Conservation (phyloP, 2,329 filamentous ascomycete species). For the Nigrograna mackinnonii region DNA sequence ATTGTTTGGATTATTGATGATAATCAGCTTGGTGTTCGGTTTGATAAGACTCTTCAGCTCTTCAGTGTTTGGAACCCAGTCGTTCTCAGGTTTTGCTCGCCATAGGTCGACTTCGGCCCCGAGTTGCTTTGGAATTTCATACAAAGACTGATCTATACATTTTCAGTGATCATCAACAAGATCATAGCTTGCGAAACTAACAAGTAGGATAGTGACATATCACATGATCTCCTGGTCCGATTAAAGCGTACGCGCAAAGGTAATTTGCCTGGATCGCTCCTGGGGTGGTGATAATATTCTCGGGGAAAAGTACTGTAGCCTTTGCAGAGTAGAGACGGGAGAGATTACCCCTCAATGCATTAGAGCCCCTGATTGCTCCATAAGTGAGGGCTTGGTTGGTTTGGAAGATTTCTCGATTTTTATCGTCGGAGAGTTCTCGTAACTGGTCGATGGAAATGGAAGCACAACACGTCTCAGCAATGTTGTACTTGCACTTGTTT, state of each 20-base stretch:
- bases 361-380: constrained; percentile 71
- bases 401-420: constrained; percentile 50
- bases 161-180: constrained; percentile 4
- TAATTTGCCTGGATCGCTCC: constrained; percentile 88
- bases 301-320: constrained; percentile 50
- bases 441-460: constrained; percentile 75
- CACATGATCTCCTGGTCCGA: constrained; percentile 78
- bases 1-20: constrained; percentile 80
- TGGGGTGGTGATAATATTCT: constrained; percentile 75
- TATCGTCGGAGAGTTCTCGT: constrained; percentile 60
- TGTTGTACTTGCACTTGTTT: constrained; percentile 62
- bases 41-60: constrained; percentile 69
- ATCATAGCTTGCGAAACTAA: constrained; percentile 3
- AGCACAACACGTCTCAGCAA: constrained; percentile 78
- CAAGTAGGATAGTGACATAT: constrained; percentile 88
- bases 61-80: constrained; percentile 68
- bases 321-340: constrained; percentile 67
- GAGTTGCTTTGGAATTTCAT: constrained; percentile 72
- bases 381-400: constrained; percentile 69
- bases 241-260: constrained; percentile 72
- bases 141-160: constrained; percentile 72
- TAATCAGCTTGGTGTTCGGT: constrained; percentile 71
- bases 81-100: constrained; percentile 67
- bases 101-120: constrained; percentile 80
- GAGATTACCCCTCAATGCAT: constrained; percentile 65